Percentiles rank a stretch among this genome's conserved stretches.
phyloP scores from a whole-genome alignment of 2,329 filamentous ascomycete species.

The Chrysoporthe austroafricana region DNA sequence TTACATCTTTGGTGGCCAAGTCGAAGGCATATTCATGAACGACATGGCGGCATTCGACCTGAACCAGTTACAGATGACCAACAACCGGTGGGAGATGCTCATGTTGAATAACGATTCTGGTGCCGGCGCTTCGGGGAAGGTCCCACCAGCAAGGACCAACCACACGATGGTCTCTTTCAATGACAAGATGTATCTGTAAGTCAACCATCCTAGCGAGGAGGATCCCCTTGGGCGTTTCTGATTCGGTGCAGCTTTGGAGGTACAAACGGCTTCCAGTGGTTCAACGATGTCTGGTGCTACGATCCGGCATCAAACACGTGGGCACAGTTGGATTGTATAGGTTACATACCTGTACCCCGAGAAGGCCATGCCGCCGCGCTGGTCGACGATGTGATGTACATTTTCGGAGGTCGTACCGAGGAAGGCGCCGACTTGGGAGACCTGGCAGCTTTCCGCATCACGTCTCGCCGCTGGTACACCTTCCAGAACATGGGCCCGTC shows the following conservation, averaged over 20 bases:
- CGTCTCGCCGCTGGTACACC: slow-evolving; percentile 93
- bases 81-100: slow-evolving; percentile 94
- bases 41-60: slow-evolving; percentile 94
- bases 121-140: slow-evolving; percentile 62
- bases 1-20: slow-evolving; percentile 95
- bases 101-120: slow-evolving; percentile 72
- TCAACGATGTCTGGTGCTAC: slow-evolving; percentile 98
- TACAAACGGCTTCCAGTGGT: slow-evolving; percentile 95
- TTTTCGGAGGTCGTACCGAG: slow-evolving; percentile 94
- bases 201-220: slow-evolving; percentile 30
- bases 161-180: slow-evolving; percentile 91
- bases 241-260: slow-evolving; percentile 76
- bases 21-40: slow-evolving; percentile 98
- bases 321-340: slow-evolving; percentile 92
- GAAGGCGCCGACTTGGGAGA: slow-evolving; percentile 92
- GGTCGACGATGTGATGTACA: slow-evolving; percentile 98
- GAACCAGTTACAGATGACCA: slow-evolving; percentile 88
- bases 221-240: slow-evolving; percentile 17
- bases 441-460: slow-evolving; percentile 76
- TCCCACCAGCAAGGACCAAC: slow-evolving; percentile 90
- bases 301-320: slow-evolving; percentile 83
- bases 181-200: slow-evolving; percentile 91
- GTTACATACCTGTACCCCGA: slow-evolving; percentile 90
- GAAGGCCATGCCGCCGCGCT: slow-evolving; percentile 94
- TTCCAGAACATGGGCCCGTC: slow-evolving; percentile 99